phyloP scores from a whole-genome alignment of 2,329 filamentous ascomycete genomes.

The Didymosphaeria variabile region DNA sequence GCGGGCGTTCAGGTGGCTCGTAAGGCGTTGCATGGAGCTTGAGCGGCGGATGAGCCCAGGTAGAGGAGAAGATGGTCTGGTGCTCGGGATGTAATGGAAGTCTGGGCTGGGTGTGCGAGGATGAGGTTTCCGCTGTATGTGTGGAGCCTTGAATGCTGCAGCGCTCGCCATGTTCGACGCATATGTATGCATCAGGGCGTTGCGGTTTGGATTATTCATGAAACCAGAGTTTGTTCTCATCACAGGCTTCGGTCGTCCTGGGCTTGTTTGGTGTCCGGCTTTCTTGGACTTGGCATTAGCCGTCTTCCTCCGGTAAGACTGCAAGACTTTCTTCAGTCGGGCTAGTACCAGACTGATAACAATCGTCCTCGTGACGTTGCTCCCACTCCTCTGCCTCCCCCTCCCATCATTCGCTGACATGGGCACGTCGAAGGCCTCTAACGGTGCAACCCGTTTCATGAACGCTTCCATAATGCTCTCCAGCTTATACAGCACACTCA shows the following conservation, averaged over 20 bases:
- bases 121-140: neutral
- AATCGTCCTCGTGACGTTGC: slow-evolving; percentile 16
- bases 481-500: slow-evolving; percentile 21
- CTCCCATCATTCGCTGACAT: neutral
- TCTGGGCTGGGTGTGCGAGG: slow-evolving; percentile 19
- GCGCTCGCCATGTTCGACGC: slow-evolving; percentile 19
- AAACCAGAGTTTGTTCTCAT: slow-evolving; percentile 20
- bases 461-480: slow-evolving; percentile 23
- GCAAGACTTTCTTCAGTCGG: slow-evolving; percentile 2
- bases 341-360: slow-evolving; percentile 18
- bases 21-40: slow-evolving; percentile 22
- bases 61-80: neutral
- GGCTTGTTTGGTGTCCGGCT: neutral
- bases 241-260: slow-evolving; percentile 7
- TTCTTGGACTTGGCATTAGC: neutral
- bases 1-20: slow-evolving; percentile 14
- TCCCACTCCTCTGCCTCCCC: slow-evolving; percentile 3
- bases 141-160: neutral
- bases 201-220: slow-evolving; percentile 10
- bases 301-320: slow-evolving; percentile 14
- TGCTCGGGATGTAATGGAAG: slow-evolving; percentile 15
- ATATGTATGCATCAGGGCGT: slow-evolving; percentile 16
- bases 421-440: neutral
- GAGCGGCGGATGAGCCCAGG: slow-evolving; percentile 19
- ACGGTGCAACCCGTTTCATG: no score